phyloP scores from a whole-genome alignment of 2,329 filamentous ascomycete species.

The Clarireedia hainanense region DNA sequence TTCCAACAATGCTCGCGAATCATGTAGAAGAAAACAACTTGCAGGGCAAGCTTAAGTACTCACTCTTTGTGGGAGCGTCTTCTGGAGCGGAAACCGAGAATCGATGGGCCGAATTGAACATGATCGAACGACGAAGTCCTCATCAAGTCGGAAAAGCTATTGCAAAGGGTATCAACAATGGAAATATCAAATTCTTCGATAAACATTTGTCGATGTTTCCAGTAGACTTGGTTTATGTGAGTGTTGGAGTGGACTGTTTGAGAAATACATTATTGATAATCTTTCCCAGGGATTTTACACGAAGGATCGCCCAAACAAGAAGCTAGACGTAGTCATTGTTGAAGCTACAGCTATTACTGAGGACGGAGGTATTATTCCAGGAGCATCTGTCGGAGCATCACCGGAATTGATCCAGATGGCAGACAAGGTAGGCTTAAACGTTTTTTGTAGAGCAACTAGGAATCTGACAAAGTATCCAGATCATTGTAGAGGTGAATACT shows the following conservation, averaged over 20 bases:
- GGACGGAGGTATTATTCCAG: slow-evolving; percentile 81
- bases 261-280: slow-evolving; percentile 7
- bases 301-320: slow-evolving; percentile 57
- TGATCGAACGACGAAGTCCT: slow-evolving; percentile 79
- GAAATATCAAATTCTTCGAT: slow-evolving; percentile 85
- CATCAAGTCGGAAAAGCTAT: slow-evolving; percentile 91
- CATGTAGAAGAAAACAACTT: slow-evolving; percentile 82
- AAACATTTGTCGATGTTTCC: slow-evolving; percentile 94
- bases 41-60: slow-evolving; percentile 78
- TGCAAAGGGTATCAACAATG: slow-evolving; percentile 82
- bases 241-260: slow-evolving; percentile 16
- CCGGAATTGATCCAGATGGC: slow-evolving; percentile 86
- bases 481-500: slow-evolving; percentile 91
- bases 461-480: slow-evolving; percentile 31
- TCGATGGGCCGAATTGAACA: slow-evolving; percentile 79
- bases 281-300: slow-evolving; percentile 65
- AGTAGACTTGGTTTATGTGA: slow-evolving; percentile 71
- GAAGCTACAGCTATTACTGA: slow-evolving; percentile 83
- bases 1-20: slow-evolving; percentile 76
- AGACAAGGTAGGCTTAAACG: slow-evolving; percentile 52
- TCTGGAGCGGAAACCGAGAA: slow-evolving; percentile 83
- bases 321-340: slow-evolving; percentile 73
- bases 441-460: background rate
- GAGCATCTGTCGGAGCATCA: slow-evolving; percentile 76
- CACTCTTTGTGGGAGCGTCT: slow-evolving; percentile 82